These are phyloP conservation scores for Fremontodendron californicum DNA, from an alignment of 345 rosid species.

Conservation along the genomic window DNA sequence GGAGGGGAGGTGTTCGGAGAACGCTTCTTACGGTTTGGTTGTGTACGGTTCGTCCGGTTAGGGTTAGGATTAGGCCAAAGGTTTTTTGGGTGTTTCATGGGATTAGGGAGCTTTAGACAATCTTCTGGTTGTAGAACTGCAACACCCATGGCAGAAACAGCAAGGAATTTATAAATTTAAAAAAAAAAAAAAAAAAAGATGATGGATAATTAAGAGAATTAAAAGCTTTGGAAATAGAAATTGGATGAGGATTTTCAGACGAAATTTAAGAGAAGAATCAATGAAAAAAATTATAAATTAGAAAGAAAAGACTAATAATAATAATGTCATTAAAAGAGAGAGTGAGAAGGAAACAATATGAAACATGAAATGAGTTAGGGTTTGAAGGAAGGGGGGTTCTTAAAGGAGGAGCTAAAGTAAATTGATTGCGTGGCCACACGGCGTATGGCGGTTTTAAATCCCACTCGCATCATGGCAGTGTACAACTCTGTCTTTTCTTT, in stretches of 20 bases:
- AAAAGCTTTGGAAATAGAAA: background rate
- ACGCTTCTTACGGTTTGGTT: constrained; percentile 40
- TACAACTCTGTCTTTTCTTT: no score
- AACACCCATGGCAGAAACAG: constrained; percentile 45
- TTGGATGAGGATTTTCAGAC: background rate
- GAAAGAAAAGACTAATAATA: no score
- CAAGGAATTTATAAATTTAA: background rate
- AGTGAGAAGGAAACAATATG: no score
- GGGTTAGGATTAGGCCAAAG: constrained; percentile 21
- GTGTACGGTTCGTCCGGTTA: constrained; percentile 25
- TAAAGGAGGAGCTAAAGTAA: no score
- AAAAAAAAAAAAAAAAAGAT: background rate
- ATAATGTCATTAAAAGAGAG: no score
- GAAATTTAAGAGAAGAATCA: background rate
- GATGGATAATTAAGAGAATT: background rate
- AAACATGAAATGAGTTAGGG: no score
- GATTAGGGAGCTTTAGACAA: constrained; percentile 32
- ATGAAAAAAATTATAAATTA: background rate
- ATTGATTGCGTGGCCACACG: no score
- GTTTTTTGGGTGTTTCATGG: constrained; percentile 29
- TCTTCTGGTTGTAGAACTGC: constrained; percentile 61
- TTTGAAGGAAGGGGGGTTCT: no score
- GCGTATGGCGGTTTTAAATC: no score
- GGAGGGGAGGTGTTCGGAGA: constrained; percentile 23
- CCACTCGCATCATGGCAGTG: no score